Evolutionary conservation across 2,329 filamentous ascomycete species (phyloP).

Genomic region (Aspergillus thermomutatus): DNA sequence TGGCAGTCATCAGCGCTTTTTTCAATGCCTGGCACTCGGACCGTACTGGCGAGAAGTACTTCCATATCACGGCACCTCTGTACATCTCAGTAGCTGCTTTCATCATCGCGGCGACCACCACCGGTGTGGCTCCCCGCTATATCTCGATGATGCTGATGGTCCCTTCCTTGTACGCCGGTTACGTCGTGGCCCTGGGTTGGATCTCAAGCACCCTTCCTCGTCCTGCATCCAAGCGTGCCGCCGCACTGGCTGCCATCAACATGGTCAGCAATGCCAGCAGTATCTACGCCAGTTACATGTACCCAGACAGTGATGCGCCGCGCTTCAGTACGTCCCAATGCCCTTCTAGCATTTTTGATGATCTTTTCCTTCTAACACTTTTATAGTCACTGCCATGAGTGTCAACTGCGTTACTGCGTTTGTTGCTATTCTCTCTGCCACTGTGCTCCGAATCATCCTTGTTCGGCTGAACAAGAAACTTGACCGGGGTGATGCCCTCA

Average conservation of each 20-base stretch:
- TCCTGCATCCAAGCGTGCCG: conserved; percentile 70
- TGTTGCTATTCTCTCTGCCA: conserved; percentile 62
- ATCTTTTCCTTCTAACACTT: conserved; percentile 1
- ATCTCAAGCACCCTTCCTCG: conserved; percentile 72
- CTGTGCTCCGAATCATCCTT: conserved; percentile 61
- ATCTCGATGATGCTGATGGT: conserved; percentile 71
- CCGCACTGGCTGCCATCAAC: conserved; percentile 73
- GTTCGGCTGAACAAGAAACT: conserved; percentile 66
- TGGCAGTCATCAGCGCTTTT: conserved; percentile 60
- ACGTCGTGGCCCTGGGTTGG: conserved; percentile 69
- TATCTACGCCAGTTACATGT: conserved; percentile 70
- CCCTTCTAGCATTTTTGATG: conserved; percentile 34
- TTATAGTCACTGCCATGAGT: conserved; percentile 57
- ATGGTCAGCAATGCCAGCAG: conserved; percentile 65
- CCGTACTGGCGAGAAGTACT: conserved; percentile 66
- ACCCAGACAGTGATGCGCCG: conserved; percentile 48
- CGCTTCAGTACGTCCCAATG: conserved; percentile 36
- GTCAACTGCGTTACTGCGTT: conserved; percentile 66
- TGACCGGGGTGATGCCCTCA: conserved; percentile 58
- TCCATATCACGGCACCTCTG: conserved; percentile 63
- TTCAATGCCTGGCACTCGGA: conserved; percentile 69
- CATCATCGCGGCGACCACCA: conserved; percentile 65
- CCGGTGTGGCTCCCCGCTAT: conserved; percentile 60
- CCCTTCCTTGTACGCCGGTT: conserved; percentile 61
- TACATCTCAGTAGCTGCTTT: conserved; percentile 61